A percentile compares a stretch with the other conserved stretches of the same genome.
These are phyloP conservation scores for Flaveria brownii DNA, from an alignment of 129 eudicot species.

Conservation along the genomic window DNA sequence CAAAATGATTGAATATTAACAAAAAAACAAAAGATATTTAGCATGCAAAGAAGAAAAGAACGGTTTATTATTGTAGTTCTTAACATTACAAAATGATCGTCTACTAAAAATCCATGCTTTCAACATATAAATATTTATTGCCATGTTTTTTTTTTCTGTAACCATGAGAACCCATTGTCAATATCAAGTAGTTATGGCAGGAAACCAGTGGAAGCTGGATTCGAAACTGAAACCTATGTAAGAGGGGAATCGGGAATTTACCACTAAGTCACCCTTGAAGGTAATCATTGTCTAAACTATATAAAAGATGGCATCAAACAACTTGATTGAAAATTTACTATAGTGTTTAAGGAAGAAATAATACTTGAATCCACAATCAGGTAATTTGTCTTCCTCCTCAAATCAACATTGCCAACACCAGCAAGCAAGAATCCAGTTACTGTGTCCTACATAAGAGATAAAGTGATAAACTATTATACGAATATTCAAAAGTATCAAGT, in stretches of 20 bases:
- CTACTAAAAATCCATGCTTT: neutral
- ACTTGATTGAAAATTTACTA: too few relatives aligned
- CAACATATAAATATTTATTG: neutral
- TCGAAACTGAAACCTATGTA: too few relatives aligned
- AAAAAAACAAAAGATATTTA: slow-evolving; percentile 11
- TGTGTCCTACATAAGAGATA: slow-evolving; percentile 65
- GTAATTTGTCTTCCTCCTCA: slow-evolving; percentile 96
- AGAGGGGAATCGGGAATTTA: too few relatives aligned
- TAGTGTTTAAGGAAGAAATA: slow-evolving; percentile 11
- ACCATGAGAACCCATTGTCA: too few relatives aligned
- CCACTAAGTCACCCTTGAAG: too few relatives aligned
- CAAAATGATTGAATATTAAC: slow-evolving; percentile 26
- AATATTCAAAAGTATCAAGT: neutral
- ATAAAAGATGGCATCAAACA: too few relatives aligned
- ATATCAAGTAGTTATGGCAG: too few relatives aligned
- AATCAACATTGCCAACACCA: slow-evolving; percentile 97
- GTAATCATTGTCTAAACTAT: too few relatives aligned
- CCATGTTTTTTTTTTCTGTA: neutral
- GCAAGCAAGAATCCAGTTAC: slow-evolving; percentile 90
- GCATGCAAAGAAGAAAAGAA: too few relatives aligned
- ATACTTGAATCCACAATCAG: slow-evolving; percentile 93
- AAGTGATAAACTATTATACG: slow-evolving; percentile 15
- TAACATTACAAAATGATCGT: too few relatives aligned
- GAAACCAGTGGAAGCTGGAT: too few relatives aligned
- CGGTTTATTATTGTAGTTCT: too few relatives aligned